Evolutionary conservation across 176 grass and related monocot species (phyloP), one percentile per base, ranked within the genome.

Genomic region (Oryza coarctata): DNA sequence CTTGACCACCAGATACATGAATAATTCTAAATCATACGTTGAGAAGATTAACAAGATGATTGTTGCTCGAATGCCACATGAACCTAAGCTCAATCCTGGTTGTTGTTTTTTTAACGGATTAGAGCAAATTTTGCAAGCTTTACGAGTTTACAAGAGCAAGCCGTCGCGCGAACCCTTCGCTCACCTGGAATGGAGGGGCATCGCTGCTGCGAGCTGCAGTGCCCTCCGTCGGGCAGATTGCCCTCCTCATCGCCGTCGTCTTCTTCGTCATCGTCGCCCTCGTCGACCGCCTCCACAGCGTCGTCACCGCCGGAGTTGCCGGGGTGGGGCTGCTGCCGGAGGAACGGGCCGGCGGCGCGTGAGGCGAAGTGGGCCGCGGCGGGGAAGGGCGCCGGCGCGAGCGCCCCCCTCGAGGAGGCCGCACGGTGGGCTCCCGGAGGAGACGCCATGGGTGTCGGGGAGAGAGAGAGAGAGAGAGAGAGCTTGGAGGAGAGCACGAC

Each of bases 271-370:
- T 70, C 31, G 0, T 77, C 80, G 5, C 65, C 90, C 6, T 90
- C 91, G 9, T 93, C 88, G 14, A 61, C 79, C 33, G 84, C 91
- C 2, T 87, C 83, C 32, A 30, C 39, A 0, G 35, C 79, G 30
- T 33, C 73, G 40, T 71, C 65, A 27, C 77, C 85, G 9, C 86
- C 88, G 14, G 76, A 70, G 36, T 85, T 33, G 49, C 43, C 28
- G 58, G 50, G 71, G 25, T 23, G 66, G 18, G 73, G 71, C 12
- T 78, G 85, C 7, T 71, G 81, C 14, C 49, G 68, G 65, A 80
- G 74, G 80, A 88, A 91, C 6, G 76, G 80, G 25, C 32, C 70
- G 3, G 55, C 79, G 8, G 65, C 31, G 34, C 77, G 57, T 60
- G 73, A 83, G 43, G 91, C 75, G 78, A 93, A 85, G 12, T 80